Evolutionary conservation across 108 stramenopile genomes (phyloP).

Genomic region (Conticribra guillardii): DNA sequence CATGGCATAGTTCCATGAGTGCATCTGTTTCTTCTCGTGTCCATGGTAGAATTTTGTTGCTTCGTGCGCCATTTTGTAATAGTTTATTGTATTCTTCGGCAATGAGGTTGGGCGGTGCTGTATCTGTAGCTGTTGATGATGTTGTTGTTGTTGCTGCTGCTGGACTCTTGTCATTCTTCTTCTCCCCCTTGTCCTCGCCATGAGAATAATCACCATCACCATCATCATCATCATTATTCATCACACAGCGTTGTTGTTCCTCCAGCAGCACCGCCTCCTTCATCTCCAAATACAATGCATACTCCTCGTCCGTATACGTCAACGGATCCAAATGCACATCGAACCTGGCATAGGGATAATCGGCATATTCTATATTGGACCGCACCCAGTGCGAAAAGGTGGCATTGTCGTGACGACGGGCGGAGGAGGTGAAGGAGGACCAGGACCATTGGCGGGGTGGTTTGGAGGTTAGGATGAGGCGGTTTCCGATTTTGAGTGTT

Average conservation of each 20-base stretch:
- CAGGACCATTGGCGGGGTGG: constrained; percentile 78
- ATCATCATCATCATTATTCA: too few relatives aligned
- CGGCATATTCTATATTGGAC: constrained; percentile 82
- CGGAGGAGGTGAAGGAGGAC: constrained; percentile 82
- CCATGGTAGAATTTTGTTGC: constrained; percentile 58
- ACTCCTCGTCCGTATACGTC: constrained; percentile 82
- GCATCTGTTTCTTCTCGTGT: constrained; percentile 90
- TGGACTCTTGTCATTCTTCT: not conserved
- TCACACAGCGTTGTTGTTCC: not conserved
- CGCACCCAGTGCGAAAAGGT: constrained; percentile 84
- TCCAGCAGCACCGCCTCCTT: constrained; percentile 25
- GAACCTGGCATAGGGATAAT: constrained; percentile 95
- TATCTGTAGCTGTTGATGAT: constrained; percentile 4
- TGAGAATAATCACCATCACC: too few relatives aligned
- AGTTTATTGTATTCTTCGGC: not conserved
- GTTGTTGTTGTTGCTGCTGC: not conserved
- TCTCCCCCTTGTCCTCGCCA: too few relatives aligned
- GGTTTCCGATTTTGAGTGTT: constrained; percentile 68
- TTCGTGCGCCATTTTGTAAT: not conserved
- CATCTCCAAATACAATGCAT: constrained; percentile 50
- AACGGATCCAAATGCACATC: constrained; percentile 86
- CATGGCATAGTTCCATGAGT: constrained; percentile 78
- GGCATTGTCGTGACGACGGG: constrained; percentile 68
- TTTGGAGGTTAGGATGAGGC: constrained; percentile 56
- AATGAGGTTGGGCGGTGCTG: not conserved